A percentile compares a stretch with the other conserved stretches of the same genome.
Conservation (phyloP, 2,329 filamentous ascomycete species). For the Incumbomyces delicatus region DNA sequence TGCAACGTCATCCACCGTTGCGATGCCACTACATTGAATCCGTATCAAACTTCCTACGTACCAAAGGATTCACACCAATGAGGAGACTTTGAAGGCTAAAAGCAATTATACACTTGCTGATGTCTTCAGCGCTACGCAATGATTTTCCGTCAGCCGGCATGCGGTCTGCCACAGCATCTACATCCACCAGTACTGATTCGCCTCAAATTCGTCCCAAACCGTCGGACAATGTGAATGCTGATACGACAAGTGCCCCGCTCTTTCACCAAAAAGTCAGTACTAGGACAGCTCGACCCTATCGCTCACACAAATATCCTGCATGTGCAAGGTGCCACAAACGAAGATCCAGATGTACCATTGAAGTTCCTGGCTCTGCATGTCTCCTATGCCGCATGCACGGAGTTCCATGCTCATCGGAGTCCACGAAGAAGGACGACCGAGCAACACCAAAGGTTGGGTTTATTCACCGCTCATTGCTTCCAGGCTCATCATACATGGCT, state of each 20-base stretch:
- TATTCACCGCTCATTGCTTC: slow-evolving; percentile 15
- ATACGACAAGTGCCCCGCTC: neutral
- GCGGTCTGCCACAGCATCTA: too few species aligned
- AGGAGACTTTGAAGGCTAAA: too few species aligned
- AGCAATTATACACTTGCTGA: too few species aligned
- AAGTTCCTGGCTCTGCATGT: slow-evolving; percentile 43
- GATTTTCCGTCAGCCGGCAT: too few species aligned
- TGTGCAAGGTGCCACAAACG: slow-evolving; percentile 51
- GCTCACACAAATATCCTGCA: slow-evolving; percentile 52
- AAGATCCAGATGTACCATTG: slow-evolving; percentile 53
- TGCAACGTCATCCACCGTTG: too few species aligned
- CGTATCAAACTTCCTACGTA: too few species aligned
- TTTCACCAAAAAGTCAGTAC: slow-evolving; percentile 1
- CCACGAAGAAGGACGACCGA: slow-evolving; percentile 24
- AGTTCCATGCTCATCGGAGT: slow-evolving; percentile 47
- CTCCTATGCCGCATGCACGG: slow-evolving; percentile 50
- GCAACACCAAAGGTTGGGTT: slow-evolving; percentile 18
- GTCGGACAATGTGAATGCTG: neutral
- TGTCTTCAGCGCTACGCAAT: too few species aligned
- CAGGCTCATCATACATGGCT: slow-evolving; percentile 12
- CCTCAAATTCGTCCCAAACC: neutral
- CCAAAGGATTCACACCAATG: too few species aligned
- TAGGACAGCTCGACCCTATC: slow-evolving; percentile 42
- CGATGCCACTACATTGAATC: too few species aligned
- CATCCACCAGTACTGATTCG: too few species aligned